Base-by-base conservation (phyloP, 129 eudicot genomes). In the Kitagawia praeruptora region DNA sequence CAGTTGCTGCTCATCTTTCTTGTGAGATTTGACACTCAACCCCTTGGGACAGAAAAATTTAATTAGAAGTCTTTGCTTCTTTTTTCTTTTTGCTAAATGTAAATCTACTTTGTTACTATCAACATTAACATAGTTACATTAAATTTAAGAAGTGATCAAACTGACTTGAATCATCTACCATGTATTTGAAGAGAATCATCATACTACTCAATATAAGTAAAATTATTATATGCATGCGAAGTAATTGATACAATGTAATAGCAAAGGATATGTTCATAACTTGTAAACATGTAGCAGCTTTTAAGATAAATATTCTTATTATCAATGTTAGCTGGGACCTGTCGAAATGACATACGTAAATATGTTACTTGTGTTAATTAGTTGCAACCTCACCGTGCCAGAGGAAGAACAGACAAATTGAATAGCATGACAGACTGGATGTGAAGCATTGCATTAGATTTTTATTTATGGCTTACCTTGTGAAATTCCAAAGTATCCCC, bases 401-500 rank as follows among this genome's bases (percentile, higher is more conserved):
- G 66, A 23, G 31, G 66, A 54, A 21, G 31, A 58, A 58, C 31
- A 58, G 66, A 8, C 66, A 23, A n/a, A 12, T 21, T 21, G 1
- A 54, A 54, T 54, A 54, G 64, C 12, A 54, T 54, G 64, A 41
- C 34, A 44, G 39, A 28, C 25, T 40, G 53, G 64, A 77, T 39
- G 56, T 25, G 21, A 31, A 70, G 31, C 25, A 8, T 6, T 51
- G 25, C 67, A 45, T 75, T 46, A 66, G 25, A 42, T n/a, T 45
- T 25, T 39, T 9, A n/a, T 21, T 23, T 58, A 45, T 28, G 27
- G 38, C 76, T 41, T 86, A 88, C 99, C 96, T 90, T 90, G 88
- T 92, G 98, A 87, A 96, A 96, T 78, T 96, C 99, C 75, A 96
- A 86, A 46, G 99, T 96, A 80, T 96, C 99, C 53, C 99, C 99